Percentiles rank a stretch among this genome's conserved stretches.
Evolutionary conservation across 805 yeast genomes (phyloP).

Genomic region (Saturnispora diversa): DNA sequence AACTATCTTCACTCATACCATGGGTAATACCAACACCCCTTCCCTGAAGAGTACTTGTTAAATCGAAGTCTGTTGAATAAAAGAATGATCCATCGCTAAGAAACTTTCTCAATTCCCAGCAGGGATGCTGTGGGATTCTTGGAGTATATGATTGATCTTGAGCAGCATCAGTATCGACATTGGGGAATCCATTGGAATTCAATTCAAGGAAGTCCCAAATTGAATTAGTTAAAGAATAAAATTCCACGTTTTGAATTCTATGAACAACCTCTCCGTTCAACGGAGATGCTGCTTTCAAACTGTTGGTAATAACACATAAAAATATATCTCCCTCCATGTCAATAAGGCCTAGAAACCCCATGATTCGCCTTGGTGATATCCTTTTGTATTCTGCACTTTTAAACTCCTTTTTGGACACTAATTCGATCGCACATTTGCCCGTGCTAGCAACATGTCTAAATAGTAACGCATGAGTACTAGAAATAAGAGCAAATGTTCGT

Average conservation of each 20-base stretch:
- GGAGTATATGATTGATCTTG: conserved; percentile 23
- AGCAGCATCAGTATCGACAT: conserved; percentile 33
- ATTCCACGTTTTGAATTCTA: conserved; percentile 78
- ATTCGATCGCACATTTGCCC: conserved; percentile 42
- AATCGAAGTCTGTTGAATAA: conserved; percentile 85
- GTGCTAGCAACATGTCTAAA: conserved; percentile 34
- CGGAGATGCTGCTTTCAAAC: conserved; percentile 74
- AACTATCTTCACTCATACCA: conserved; percentile 46
- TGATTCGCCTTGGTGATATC: conserved; percentile 38
- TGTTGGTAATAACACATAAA: conserved; percentile 71
- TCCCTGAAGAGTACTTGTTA: conserved; percentile 78
- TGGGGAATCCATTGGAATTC: conserved; percentile 62
- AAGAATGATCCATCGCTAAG: conserved; percentile 84
- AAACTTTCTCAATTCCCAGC: conserved; percentile 68
- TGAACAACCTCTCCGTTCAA: conserved; percentile 71
- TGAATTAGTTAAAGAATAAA: conserved; percentile 60
- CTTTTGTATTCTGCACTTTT: conserved; percentile 32
- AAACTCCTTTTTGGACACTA: conserved; percentile 34
- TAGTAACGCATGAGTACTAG: conserved; percentile 38
- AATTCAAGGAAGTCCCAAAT: conserved; percentile 76
- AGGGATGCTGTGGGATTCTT: conserved; percentile 60
- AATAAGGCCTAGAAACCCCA: conserved; percentile 77
- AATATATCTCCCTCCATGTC: conserved; percentile 60
- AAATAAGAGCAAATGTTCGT: conserved; percentile 36
- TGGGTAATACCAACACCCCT: conserved; percentile 47